Percentiles rank a stretch among this genome's conserved stretches.
phyloP scores from a whole-genome alignment of 2,329 filamentous ascomycete genomes.

The Diaporthe caulivora region DNA sequence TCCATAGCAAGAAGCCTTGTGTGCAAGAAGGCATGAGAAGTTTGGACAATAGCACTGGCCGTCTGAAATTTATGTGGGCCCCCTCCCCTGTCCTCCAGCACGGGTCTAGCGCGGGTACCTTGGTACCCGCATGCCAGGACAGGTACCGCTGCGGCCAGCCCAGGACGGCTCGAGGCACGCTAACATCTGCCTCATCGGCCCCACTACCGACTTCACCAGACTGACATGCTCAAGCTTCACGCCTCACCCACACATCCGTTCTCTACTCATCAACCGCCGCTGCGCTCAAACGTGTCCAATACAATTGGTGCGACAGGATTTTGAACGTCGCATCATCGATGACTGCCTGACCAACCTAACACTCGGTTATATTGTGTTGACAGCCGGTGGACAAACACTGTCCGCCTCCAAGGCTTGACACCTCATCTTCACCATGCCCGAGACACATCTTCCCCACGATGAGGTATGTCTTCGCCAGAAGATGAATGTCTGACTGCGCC shows the following conservation, averaged over 20 bases:
- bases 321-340: background rate
- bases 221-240: background rate
- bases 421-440: constrained; percentile 43
- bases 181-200: background rate
- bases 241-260: background rate
- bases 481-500: too few relatives aligned
- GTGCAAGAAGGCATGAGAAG: background rate
- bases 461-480: constrained; percentile 48
- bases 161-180: too few relatives aligned
- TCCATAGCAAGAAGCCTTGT: background rate
- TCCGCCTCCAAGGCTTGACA: background rate
- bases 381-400: background rate
- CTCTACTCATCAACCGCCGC: background rate
- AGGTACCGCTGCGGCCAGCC: background rate
- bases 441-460: constrained; percentile 52
- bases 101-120: background rate
- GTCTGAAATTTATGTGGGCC: constrained; percentile 28
- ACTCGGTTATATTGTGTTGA: background rate
- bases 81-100: background rate
- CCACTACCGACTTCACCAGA: constrained; percentile 3
- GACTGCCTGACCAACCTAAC: background rate
- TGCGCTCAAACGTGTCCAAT: background rate
- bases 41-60: background rate
- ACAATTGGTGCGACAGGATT: background rate
- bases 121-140: background rate